phyloP scores from a whole-genome alignment of 371 early-diverging fungal species.

The Synchytrium microbalum region DNA sequence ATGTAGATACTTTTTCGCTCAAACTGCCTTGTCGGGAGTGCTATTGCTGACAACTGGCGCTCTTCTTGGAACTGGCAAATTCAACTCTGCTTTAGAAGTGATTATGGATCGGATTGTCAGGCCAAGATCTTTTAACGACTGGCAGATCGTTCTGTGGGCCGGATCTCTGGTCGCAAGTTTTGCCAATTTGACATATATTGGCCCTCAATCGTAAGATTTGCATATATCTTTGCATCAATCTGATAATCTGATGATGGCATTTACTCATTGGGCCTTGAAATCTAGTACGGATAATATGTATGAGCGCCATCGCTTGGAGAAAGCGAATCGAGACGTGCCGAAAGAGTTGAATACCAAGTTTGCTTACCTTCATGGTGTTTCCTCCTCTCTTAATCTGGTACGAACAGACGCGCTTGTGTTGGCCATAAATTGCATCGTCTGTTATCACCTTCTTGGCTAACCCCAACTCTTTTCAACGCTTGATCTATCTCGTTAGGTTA shows the following conservation, averaged over 20 bases:
- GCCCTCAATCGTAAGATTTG: too few species aligned
- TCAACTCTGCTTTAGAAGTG: neutral
- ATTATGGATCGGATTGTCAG: neutral
- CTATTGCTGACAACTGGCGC: constrained; percentile 4
- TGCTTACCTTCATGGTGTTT: constrained; percentile 9
- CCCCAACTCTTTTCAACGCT: too few species aligned
- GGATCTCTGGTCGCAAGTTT: neutral
- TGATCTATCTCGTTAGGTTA: too few species aligned
- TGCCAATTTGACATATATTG: constrained; percentile 2
- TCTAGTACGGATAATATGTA: too few species aligned
- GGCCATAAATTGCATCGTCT: too few species aligned
- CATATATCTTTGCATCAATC: too few species aligned
- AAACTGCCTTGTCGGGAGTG: constrained; percentile 1
- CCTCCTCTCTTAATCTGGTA: constrained; percentile 2
- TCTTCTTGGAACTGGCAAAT: constrained; percentile 2
- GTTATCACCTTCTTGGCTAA: too few species aligned
- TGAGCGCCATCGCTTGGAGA: constrained; percentile 9
- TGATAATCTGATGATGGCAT: too few species aligned
- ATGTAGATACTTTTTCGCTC: constrained; percentile 8
- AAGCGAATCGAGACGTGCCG: constrained; percentile 7
- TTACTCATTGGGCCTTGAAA: too few species aligned
- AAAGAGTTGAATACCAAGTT: constrained; percentile 7
- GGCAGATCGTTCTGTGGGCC: constrained; percentile 4
- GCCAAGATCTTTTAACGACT: neutral
- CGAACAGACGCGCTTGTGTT: too few species aligned